Conservation (phyloP, 352 stramenopile species). For the Phytophthora capsici region DNA sequence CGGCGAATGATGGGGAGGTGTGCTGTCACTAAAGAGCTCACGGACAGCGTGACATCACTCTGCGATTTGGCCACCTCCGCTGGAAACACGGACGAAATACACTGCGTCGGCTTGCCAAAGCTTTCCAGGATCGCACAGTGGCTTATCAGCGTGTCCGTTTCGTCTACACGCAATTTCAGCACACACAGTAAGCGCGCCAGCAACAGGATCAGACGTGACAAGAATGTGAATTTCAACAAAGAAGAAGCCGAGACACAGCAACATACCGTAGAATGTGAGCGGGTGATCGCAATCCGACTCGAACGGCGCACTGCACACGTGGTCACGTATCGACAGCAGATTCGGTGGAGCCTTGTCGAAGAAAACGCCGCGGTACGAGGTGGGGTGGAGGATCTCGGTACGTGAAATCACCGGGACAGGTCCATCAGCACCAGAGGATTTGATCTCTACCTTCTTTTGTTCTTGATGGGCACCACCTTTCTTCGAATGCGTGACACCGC, state of each 20-base stretch:
- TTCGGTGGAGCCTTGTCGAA: constrained; percentile 29
- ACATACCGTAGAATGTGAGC: constrained; percentile 46
- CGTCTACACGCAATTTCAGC: constrained; percentile 27
- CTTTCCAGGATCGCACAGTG: constrained; percentile 39
- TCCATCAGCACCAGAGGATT: not conserved
- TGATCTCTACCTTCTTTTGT: constrained; percentile 1
- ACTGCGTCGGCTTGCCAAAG: constrained; percentile 46
- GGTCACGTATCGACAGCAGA: constrained; percentile 11
- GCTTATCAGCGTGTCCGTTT: constrained; percentile 29
- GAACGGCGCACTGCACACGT: constrained; percentile 20
- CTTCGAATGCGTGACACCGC: constrained; percentile 4
- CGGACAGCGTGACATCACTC: constrained; percentile 34
- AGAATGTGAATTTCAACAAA: not conserved
- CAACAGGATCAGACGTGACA: not conserved
- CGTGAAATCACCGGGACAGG: not conserved
- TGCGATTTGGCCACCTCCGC: constrained; percentile 24
- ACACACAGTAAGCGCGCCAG: constrained; percentile 14
- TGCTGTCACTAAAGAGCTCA: constrained; percentile 32
- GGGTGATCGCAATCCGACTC: constrained; percentile 26
- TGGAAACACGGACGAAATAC: constrained; percentile 40
- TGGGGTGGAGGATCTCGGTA: constrained; percentile 32
- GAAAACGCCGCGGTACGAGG: constrained; percentile 38
- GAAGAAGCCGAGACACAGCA: not conserved
- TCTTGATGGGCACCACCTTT: not conserved
- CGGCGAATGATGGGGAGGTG: constrained; percentile 37